Base-by-base conservation (phyloP, 2,329 filamentous ascomycete genomes). In the Microcyclospora pomicola region DNA sequence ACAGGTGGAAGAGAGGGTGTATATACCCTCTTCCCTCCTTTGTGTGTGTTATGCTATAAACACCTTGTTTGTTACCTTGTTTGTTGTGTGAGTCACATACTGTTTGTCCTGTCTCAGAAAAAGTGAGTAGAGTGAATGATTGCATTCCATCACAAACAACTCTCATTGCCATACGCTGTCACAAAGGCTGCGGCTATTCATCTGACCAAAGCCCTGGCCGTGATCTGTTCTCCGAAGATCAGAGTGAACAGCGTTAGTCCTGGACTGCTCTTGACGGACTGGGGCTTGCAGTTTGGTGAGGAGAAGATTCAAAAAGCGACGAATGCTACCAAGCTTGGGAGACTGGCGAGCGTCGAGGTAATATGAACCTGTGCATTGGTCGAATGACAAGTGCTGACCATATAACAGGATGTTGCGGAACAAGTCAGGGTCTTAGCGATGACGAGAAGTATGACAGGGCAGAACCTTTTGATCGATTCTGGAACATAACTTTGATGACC, bases 161-260 rank as follows among this genome's bases (percentile, higher is more conserved):
- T n/a, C n/a, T n/a, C 70, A 2, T 53, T 80, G 39, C 50, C 58
- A 2, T 61, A 61, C 39, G 43, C 58, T 3, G 58, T 61, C 12
- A 59, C 56, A 6, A 60, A 61, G 35, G 53, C 57, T 19, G 58
- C 58, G 12, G 49, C 53, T 6, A 59, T 77, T 29, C 73, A 77
- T 50, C 62, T 78, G 3, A 62, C 66, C 12, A 75, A 72, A 46
- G 64, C 62, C 7, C 59, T 77, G 27, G 73, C 73, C 1, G 51
- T 62, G 4, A 69, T 71, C 41, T 66, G 67, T 9, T 67, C 65
- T 1, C 72, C 73, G 0, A 65, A 64, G 32, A 70, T 78, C 15
- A 54, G 73, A n/a, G 72, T 76, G 5, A 79, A 78, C 44, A 66
- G 60, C 32, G 69, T 77, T 0, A 69, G 66, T 3, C 73, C 74